phyloP scores from a whole-genome alignment of 2,329 filamentous ascomycete genomes.

The Tolypocladium album region DNA sequence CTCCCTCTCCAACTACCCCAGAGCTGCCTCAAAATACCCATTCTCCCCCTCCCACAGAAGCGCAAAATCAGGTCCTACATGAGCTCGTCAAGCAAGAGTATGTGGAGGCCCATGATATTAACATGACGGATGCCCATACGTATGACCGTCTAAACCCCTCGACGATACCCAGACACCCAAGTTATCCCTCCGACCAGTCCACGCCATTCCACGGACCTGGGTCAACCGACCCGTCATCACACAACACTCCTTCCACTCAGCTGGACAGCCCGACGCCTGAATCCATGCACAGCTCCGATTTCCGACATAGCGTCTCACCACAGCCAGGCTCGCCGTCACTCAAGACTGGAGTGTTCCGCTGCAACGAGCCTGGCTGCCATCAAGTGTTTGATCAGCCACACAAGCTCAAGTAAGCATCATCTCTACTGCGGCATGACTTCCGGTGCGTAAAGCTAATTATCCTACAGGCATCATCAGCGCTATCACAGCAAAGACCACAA shows the following conservation, averaged over 20 bases:
- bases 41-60: constrained; percentile 14
- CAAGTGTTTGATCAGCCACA: constrained; percentile 45
- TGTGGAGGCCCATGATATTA: constrained; percentile 10
- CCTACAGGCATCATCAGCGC: constrained; percentile 43
- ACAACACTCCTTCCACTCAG: constrained; percentile 37
- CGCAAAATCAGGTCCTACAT: neutral
- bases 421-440: no score
- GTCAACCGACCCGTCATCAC: constrained; percentile 28
- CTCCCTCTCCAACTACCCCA: constrained; percentile 13
- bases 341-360: constrained; percentile 18
- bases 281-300: constrained; percentile 24
- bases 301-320: constrained; percentile 25
- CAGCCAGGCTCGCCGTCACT: constrained; percentile 16
- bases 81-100: constrained; percentile 3
- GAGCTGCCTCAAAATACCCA: constrained; percentile 11
- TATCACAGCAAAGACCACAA: constrained; percentile 52
- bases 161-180: constrained; percentile 15
- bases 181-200: constrained; percentile 28
- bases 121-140: constrained; percentile 14
- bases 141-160: constrained; percentile 13
- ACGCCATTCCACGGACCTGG: constrained; percentile 28
- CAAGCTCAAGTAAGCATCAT: constrained; percentile 40
- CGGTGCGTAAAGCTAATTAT: neutral
- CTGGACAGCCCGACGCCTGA: constrained; percentile 30
- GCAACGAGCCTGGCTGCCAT: constrained; percentile 25